Base-by-base conservation (phyloP, 352 stramenopile genomes). In the Phytophthora rubi region DNA sequence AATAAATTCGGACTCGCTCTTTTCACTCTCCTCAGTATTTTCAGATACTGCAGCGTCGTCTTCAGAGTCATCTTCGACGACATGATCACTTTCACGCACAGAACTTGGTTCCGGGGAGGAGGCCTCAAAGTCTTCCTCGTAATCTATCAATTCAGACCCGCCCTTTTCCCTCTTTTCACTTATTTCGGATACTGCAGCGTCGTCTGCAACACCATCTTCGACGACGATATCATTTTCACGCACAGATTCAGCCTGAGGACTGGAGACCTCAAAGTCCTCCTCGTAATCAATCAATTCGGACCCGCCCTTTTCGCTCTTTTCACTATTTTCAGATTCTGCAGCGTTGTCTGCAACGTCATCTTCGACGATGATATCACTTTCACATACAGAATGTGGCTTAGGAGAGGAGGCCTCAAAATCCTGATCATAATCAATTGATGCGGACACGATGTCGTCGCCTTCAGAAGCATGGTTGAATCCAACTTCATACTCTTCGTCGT, bases 391-490 rank as follows among this genome's bases (percentile, higher is more conserved):
- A 45, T 62, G 64, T 21, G 37, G 21, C n/a, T 73, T 71, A 1
- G 68, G 53, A 23, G 68, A 74, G 23, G 75, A 79, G 10, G 35
- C 66, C 18, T 82, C 76, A 32, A 88, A 90, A 44, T 82, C 70
- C n/a, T 90, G 77, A 9, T 85, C 77, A 23, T 83, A 83, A 16
- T 67, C 45, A 57, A 76, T 55, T 1, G 65, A 78, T 23, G 47
- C 61, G n/a, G 61, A 75, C 35, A 9, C 16, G 1, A 30, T 6
- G 28, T 30, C 28, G 28, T 30, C 28, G 4, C 28, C 4, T 30
- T 30, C 28, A 7, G 28, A 30, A 30, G 0, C 28, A 30, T 30
- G 6, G 4, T 30, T 30, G 28, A 30, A 6, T 30, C 6, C 28
- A 30, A 6, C 28, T 6, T 30, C 28, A 30, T 30, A 30, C 4